Base-by-base conservation (phyloP, 2,329 filamentous ascomycete genomes). In the Leptoxyphium fumago region DNA sequence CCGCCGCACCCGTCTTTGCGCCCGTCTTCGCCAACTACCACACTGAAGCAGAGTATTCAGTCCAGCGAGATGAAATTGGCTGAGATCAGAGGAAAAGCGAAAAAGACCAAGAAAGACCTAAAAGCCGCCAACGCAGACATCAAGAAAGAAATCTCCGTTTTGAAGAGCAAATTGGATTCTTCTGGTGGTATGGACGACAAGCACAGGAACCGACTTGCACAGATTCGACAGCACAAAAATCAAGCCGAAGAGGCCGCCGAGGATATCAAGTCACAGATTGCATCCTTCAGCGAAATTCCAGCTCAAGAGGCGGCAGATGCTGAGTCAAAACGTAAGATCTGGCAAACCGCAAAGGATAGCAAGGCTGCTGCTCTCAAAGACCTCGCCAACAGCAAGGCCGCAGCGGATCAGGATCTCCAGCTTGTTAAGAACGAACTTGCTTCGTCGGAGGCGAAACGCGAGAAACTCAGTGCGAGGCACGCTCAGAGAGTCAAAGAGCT, bases 1-100 rank as follows among this genome's bases (percentile, higher is more conserved):
- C 75, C 78, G 52, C 67, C 71, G 41, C 77, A 79, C 55, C 74
- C 77, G 46, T 74, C 75, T 14, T 72, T 82, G 29, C 77, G 81
- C 41, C 82, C 83, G 21, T 80, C 84, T 49, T 88, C 83, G 10
- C 84, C 84, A 2, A 78, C 77, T 9, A 84, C 82, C 9, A 88
- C 83, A 2, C 70, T 89, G 34, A 80, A 77, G 59, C 83, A 82
- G 28, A 86, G 83, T 2, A 85, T 88, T 52, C 76, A 76, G 40
- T 76, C 80, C 10, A 77, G 80, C 41, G 81, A 87, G 56, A 70
- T 73, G 46, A 84, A 81, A 60, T 69, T 87, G 29, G 68, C 74
- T 18, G 82, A 87, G 48, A 78, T 82, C 55, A 80, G 77, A 53
- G 71, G 74, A 46, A 75, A 76, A 43, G 73, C 84, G 52, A 85